Conservation (phyloP, 768 basidiomycete species). For the Phallus indusiatus region DNA sequence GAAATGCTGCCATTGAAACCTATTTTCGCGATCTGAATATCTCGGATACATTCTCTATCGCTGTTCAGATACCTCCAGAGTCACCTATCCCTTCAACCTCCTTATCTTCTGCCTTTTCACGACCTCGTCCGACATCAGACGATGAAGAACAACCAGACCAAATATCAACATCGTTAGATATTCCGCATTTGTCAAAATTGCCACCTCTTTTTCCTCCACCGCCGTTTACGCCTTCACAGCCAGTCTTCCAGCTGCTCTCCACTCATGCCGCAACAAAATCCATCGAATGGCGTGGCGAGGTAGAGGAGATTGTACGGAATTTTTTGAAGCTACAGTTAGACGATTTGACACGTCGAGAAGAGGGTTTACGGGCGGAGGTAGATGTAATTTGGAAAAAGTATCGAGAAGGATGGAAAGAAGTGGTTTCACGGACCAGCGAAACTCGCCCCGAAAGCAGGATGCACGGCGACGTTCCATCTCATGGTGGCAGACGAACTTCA, state of each 20-base stretch:
- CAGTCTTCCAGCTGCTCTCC: constrained; percentile 57
- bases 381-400: constrained; percentile 56
- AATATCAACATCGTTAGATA: not conserved
- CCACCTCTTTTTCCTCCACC: constrained; percentile 62
- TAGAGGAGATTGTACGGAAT: constrained; percentile 48
- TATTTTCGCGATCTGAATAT: constrained; percentile 12
- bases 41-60: constrained; percentile 9
- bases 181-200: constrained; percentile 35
- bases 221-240: constrained; percentile 69
- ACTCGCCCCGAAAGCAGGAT: not conserved
- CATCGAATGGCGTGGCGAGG: constrained; percentile 40
- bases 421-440: constrained; percentile 1
- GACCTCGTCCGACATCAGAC: not conserved
- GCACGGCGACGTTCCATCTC: not conserved
- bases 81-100: not conserved
- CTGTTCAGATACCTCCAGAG: not conserved
- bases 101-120: not conserved
- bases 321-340: constrained; percentile 44
- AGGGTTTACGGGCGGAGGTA: constrained; percentile 44
- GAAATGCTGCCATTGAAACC: constrained; percentile 16
- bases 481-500: not conserved
- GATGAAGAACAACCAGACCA: not conserved
- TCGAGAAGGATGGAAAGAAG: constrained; percentile 27
- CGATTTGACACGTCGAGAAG: constrained; percentile 49
- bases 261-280: constrained; percentile 48